Percentiles rank a stretch among this genome's conserved stretches.
These are phyloP conservation scores for Flaveria linearis DNA, from an alignment of 129 eudicot species.

Conservation along the genomic window DNA sequence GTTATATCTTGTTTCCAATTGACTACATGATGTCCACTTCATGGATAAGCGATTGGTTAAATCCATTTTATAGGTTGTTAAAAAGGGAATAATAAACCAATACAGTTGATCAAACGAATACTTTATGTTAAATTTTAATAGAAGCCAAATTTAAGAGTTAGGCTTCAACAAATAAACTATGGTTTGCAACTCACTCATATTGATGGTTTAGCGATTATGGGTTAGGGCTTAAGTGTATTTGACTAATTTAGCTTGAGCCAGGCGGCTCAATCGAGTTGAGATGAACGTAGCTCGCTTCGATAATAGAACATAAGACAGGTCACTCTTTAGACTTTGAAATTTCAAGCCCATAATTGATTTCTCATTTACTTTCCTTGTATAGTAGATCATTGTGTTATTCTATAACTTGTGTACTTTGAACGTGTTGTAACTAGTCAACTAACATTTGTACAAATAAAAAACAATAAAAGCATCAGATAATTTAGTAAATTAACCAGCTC, in stretches of 20 bases:
- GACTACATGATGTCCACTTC: conserved; percentile 3
- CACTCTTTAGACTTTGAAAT: neutral
- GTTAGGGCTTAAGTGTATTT: neutral
- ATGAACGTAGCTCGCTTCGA: neutral
- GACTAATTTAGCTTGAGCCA: neutral
- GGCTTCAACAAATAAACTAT: too few species aligned
- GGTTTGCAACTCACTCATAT: neutral
- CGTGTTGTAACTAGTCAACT: neutral
- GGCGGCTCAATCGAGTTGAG: neutral
- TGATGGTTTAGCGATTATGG: neutral
- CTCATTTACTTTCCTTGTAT: neutral
- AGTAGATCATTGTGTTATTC: neutral
- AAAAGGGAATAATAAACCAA: conserved; percentile 2
- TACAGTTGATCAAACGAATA: neutral
- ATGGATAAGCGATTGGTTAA: neutral
- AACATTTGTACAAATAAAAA: neutral
- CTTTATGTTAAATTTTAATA: neutral
- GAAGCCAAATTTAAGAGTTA: neutral
- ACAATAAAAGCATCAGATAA: neutral
- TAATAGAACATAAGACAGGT: neutral
- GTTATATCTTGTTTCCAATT: conserved; percentile 14
- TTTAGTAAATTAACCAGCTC: neutral
- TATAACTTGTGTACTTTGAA: neutral
- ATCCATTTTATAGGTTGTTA: neutral
- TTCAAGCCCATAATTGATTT: neutral